phyloP scores from a whole-genome alignment of 106 monocot genomes.

The Platanthera zijinensis region DNA sequence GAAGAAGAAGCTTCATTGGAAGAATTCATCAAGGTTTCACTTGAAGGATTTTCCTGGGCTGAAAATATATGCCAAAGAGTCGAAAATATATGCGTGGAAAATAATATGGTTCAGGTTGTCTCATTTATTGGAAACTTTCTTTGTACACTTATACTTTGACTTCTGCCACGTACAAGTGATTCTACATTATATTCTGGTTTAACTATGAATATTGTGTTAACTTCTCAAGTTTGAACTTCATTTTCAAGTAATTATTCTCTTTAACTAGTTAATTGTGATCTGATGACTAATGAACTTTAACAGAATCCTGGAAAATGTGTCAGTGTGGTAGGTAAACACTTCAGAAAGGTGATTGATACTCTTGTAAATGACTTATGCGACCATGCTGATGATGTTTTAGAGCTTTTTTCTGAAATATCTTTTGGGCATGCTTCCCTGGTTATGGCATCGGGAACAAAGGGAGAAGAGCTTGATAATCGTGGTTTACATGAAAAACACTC shows the following conservation, averaged over 20 bases:
- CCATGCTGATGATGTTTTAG: slow-evolving; percentile 6
- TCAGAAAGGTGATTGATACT: neutral
- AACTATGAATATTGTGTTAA: neutral
- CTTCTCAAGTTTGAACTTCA: neutral
- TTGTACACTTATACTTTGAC: neutral
- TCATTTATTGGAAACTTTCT: neutral
- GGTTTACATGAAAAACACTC: neutral
- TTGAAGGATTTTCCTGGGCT: slow-evolving; percentile 5
- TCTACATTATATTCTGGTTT: neutral
- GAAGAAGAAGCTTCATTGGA: neutral
- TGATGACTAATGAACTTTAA: neutral
- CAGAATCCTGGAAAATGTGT: slow-evolving; percentile 7
- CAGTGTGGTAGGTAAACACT: neutral
- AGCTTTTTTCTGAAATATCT: slow-evolving; percentile 1
- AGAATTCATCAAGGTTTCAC: slow-evolving; percentile 1
- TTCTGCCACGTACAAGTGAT: neutral
- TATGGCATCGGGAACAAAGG: neutral
- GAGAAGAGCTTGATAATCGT: neutral
- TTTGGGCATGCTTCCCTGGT: slow-evolving; percentile 1
- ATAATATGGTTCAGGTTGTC: slow-evolving; percentile 7
- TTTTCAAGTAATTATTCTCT: neutral
- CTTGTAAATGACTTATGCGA: neutral
- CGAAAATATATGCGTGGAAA: neutral
- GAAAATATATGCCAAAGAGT: slow-evolving; percentile 7
- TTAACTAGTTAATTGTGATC: neutral